Conservation (phyloP, 805 yeast species). For the Kodamaea jinghongensis region DNA sequence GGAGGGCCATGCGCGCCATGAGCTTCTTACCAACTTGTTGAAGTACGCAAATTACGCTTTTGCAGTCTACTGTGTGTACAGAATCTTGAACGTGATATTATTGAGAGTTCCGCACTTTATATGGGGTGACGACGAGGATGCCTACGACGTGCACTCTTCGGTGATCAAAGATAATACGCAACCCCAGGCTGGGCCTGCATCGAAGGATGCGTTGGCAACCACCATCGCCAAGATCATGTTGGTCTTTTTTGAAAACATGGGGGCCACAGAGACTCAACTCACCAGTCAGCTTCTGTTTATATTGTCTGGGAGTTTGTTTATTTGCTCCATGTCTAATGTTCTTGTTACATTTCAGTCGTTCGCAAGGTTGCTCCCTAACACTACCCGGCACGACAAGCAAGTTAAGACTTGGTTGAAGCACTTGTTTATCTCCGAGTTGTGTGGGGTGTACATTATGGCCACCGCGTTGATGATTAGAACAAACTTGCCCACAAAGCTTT, state of each 20-base stretch:
- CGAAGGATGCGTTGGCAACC: conserved; percentile 48
- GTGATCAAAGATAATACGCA: conserved; percentile 9
- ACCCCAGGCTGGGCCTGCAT: conserved; percentile 7
- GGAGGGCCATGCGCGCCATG: conserved; percentile 11
- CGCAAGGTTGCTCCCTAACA: conserved; percentile 20
- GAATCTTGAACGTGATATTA: conserved; percentile 41
- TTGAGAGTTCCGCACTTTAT: conserved; percentile 38
- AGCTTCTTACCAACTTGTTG: conserved; percentile 6
- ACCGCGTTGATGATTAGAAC: conserved; percentile 50
- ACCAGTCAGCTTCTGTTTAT: conserved; percentile 48
- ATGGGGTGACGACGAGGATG: conserved; percentile 6
- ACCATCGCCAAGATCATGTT: conserved; percentile 43
- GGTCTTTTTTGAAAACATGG: conserved; percentile 21
- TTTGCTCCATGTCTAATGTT: conserved; percentile 65
- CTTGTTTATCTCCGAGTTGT: conserved; percentile 41
- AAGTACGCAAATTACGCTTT: conserved; percentile 27
- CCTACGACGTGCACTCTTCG: conserved; percentile 6
- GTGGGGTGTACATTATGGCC: conserved; percentile 51
- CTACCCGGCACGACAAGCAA: conserved; percentile 11
- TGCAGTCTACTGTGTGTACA: conserved; percentile 49
- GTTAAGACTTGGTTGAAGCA: conserved; percentile 33
- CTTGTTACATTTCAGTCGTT: conserved; percentile 57
- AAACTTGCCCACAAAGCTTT: conserved; percentile 44
- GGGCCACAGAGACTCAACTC: conserved; percentile 34
- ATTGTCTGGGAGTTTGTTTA: conserved; percentile 56